Conservation (phyloP, 2,329 filamentous ascomycete species). For the Botrytis medusae region DNA sequence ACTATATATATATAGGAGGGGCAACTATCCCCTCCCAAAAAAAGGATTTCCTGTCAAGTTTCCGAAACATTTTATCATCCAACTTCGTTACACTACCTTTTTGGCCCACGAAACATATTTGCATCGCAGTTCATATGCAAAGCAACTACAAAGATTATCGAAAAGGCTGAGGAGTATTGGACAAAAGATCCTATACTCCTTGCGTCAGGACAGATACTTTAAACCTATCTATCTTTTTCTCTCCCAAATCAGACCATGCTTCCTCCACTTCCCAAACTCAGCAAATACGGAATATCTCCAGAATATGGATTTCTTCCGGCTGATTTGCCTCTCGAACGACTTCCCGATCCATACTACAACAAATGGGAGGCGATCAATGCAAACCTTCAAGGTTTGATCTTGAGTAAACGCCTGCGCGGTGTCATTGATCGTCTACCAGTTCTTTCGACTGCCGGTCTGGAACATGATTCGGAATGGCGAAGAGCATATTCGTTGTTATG, state of each 20-base stretch:
- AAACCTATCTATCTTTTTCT: constrained; percentile 25
- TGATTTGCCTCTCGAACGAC: constrained; percentile 72
- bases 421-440: constrained; percentile 80
- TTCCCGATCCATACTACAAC: constrained; percentile 89
- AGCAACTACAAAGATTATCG: constrained; percentile 25
- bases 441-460: constrained; percentile 77
- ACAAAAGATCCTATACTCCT: constrained; percentile 60
- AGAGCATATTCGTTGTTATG: constrained; percentile 86
- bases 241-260: constrained; percentile 44
- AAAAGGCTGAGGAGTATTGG: constrained; percentile 65
- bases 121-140: constrained; percentile 30
- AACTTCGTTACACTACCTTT: neutral
- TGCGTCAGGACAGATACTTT: constrained; percentile 53
- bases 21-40: neutral
- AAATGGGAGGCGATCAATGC: constrained; percentile 87
- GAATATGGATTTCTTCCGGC: constrained; percentile 85
- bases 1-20: constrained; percentile 13
- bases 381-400: constrained; percentile 83
- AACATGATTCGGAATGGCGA: constrained; percentile 86
- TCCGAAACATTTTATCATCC: neutral
- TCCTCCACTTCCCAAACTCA: constrained; percentile 60
- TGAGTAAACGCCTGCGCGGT: constrained; percentile 78
- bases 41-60: neutral
- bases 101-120: neutral
- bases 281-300: constrained; percentile 78